phyloP scores from a whole-genome alignment of 371 early-diverging fungal species.

The Mucor lusitanicus region DNA sequence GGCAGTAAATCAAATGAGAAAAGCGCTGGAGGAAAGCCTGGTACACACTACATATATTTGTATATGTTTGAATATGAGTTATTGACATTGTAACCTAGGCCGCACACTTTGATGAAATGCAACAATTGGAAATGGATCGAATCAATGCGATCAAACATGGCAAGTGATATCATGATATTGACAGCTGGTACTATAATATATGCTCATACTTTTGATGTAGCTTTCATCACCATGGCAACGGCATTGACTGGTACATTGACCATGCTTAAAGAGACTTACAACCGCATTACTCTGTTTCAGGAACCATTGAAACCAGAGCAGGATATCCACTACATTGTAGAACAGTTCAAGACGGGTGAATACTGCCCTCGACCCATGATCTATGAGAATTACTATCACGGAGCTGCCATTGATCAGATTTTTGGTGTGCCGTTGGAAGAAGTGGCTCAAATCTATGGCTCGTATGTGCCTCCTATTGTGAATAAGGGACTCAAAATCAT shows the following conservation, averaged over 20 bases:
- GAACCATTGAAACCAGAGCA: conserved; percentile 76
- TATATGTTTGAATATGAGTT: not conserved
- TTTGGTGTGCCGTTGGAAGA: conserved; percentile 78
- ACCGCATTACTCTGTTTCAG: conserved; percentile 66
- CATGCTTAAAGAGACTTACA: conserved; percentile 55
- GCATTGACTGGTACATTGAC: conserved; percentile 60
- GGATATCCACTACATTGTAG: conserved; percentile 74
- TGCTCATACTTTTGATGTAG: conserved; percentile 19
- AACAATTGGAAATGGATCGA: conserved; percentile 56
- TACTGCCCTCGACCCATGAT: conserved; percentile 71
- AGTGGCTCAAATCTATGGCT: conserved; percentile 56
- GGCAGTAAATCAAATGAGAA: conserved; percentile 59
- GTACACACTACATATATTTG: not conserved
- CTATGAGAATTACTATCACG: conserved; percentile 67
- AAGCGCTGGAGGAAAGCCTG: conserved; percentile 64
- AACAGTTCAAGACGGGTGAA: conserved; percentile 73
- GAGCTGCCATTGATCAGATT: conserved; percentile 64
- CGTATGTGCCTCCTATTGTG: conserved; percentile 62
- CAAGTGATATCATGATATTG: not conserved
- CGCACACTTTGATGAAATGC: conserved; percentile 59
- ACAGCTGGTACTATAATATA: not conserved
- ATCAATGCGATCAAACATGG: conserved; percentile 57
- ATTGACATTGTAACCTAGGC: conserved; percentile 27
- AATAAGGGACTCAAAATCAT: conserved; percentile 45
- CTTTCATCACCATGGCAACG: conserved; percentile 64